Evolutionary conservation across 1,139 yeast genomes (phyloP), one percentile per base, ranked within the genome.

Genomic region (Saccharomycopsis hybrid): DNA sequence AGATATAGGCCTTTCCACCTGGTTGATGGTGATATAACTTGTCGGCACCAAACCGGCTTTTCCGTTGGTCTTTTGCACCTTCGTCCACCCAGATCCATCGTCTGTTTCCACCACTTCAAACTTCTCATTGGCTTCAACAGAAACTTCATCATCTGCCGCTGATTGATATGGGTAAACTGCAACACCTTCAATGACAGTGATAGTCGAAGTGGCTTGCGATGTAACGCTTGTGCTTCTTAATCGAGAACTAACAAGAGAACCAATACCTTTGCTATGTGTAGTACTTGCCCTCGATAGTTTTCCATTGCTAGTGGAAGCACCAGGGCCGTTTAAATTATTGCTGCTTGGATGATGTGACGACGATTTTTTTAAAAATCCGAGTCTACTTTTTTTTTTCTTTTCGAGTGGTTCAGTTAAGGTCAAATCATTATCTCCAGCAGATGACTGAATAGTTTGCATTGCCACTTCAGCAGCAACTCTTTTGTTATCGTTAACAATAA

Each of bases 11-110:
- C 56, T 57, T 25, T 56, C 48, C 4, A 45, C 47, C 38, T 52
- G 42, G 30, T 35, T 46, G 2, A 84, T 65, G 57, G 82, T 82
- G n/a, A 90, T 66, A 60, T 94, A 94, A 1, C 85, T 67, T 0
- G 95, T 81, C 1, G 99, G 99, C 2, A 90, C 97, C 32, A 92
- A 71, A 0, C 99, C 99, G 46, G 69, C 69, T 8, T 65, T 55
- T 57, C 84, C 72, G 48, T 69, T 57, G 45, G 65, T 48, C 51
- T 70, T 65, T 50, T 66, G 56, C 59, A 83, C 77, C 58, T 68
- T 65, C 1, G 96, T 83, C 99, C 99, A 94, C 0, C 99, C 99
- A 5, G 92, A 82, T 0, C 97, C 97, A 58, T 86, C 92, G 63
- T 92, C 97, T 2, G 69, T 69, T 47, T 77, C 80, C 0, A 84